A percentile compares a stretch with the other conserved stretches of the same genome.
Evolutionary conservation across 1,139 yeast species (phyloP).

Genomic region (Candida gigantensis): DNA sequence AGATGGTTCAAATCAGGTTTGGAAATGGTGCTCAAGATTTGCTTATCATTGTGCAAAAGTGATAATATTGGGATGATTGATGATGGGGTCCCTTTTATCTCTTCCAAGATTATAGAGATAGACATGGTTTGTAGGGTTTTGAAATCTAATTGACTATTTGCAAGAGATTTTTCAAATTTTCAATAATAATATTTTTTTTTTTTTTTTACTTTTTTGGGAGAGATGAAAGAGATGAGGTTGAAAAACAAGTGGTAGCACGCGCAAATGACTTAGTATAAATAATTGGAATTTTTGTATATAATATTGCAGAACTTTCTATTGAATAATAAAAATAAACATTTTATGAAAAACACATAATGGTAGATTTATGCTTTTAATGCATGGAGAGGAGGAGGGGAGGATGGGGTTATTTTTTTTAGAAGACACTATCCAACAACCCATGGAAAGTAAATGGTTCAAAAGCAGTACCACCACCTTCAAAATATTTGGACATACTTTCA

Average conservation of each 20-base stretch:
- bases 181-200: no score
- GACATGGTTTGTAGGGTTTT: conserved; percentile 26
- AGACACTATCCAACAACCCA: conserved; percentile 32
- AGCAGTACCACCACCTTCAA: conserved; percentile 77
- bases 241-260: no score
- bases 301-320: conserved; percentile 1
- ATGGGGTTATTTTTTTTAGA: conserved; percentile 16
- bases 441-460: conserved; percentile 69
- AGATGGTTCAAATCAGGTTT: conserved; percentile 59
- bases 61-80: conserved; percentile 37
- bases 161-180: no score
- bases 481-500: conserved; percentile 82
- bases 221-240: conserved; percentile 1
- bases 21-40: conserved; percentile 39
- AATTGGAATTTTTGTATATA: no score
- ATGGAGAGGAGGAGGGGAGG: no score
- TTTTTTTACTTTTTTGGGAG: not conserved
- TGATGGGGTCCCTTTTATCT: conserved; percentile 35
- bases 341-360: not conserved
- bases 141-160: no score
- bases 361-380: no score
- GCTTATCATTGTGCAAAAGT: conserved; percentile 29
- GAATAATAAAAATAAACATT: not conserved
- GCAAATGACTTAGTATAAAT: no score
- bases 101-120: conserved; percentile 32